These are phyloP conservation scores for Chrysopogon serrulatus DNA, from an alignment of 176 grass and related monocot genomes.

Conservation along the genomic window DNA sequence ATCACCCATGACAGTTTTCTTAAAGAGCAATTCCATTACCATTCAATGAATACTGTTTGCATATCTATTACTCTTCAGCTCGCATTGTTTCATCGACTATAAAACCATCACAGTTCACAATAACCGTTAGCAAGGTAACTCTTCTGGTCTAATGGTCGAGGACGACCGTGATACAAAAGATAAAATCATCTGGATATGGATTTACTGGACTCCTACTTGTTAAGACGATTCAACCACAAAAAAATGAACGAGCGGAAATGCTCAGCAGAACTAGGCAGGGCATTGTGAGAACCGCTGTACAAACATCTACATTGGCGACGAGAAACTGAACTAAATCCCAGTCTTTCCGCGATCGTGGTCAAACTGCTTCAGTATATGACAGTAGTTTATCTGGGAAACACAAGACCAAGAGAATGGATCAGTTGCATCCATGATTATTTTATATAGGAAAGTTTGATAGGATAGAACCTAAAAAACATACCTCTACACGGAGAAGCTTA, in stretches of 20 bases:
- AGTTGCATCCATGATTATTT: neutral
- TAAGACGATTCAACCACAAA: neutral
- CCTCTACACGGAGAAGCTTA: constrained; percentile 59
- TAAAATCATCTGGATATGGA: neutral
- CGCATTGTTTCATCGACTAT: neutral
- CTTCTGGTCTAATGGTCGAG: neutral
- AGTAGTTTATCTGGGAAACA: constrained; percentile 58
- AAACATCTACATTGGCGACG: constrained; percentile 31
- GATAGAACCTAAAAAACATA: constrained; percentile 20
- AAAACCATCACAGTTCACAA: neutral
- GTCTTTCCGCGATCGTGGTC: constrained; percentile 64
- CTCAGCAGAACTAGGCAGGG: neutral
- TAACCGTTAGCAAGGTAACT: neutral
- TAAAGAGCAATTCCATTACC: neutral
- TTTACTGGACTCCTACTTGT: neutral
- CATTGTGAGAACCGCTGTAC: neutral
- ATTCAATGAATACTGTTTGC: neutral
- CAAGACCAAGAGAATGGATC: neutral
- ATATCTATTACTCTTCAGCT: too few species aligned
- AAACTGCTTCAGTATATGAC: constrained; percentile 62
- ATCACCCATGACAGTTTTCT: neutral
- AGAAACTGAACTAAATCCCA: constrained; percentile 81
- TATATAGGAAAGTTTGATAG: neutral
- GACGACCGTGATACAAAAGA: neutral
- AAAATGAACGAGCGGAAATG: neutral